Evolutionary conservation across 148 eudicot genomes (phyloP), one percentile per base, ranked within the genome.

Genomic region (Polygonum maritimum): DNA sequence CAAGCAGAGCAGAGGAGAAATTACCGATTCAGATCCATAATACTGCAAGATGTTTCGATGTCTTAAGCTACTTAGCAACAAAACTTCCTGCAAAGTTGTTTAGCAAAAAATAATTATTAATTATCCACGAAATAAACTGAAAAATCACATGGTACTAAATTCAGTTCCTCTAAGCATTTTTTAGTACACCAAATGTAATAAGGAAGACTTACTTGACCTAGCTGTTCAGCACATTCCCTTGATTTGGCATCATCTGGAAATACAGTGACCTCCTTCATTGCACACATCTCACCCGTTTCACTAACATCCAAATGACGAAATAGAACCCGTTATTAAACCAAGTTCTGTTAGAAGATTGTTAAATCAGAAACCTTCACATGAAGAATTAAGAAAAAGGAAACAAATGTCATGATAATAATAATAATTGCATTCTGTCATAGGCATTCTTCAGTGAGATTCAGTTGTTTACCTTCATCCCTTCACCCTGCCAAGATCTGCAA

Each of bases 401-500:
- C 39, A 26, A 45, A 21, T 72, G 52, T 48, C 49, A 71, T n/a
- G 74, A 41, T 71, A n/a, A 71, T 35, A 33, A 69, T 51, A 41
- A 15, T 67, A 11, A 26, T 26, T 26, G 31, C 40, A 58, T 62
- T 15, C 39, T 45, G 48, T 63, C 33, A 21, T 63, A 45, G 63
- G 49, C 47, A 48, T 79, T 55, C 52, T 48, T 48, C 63, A 33
- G 69, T 48, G 38, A 18, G 3, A 16, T 45, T 55, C 76, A 90
- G 96, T 91, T 89, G 88, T 47, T 54, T 78, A 94, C 98, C 96
- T 90, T 92, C 88, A 94, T 90, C 62, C 98, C 98, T 76, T 94
- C 98, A 45, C 96, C 98, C 55, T 92, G 87, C 98, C 98, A 94
- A 79, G 96, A 86, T 82, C 89, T 87, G 75, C 97, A 94, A 75